These are phyloP conservation scores for Powellomyces hirtus DNA, from an alignment of 192 early-diverging fungal species.

Conservation along the genomic window DNA sequence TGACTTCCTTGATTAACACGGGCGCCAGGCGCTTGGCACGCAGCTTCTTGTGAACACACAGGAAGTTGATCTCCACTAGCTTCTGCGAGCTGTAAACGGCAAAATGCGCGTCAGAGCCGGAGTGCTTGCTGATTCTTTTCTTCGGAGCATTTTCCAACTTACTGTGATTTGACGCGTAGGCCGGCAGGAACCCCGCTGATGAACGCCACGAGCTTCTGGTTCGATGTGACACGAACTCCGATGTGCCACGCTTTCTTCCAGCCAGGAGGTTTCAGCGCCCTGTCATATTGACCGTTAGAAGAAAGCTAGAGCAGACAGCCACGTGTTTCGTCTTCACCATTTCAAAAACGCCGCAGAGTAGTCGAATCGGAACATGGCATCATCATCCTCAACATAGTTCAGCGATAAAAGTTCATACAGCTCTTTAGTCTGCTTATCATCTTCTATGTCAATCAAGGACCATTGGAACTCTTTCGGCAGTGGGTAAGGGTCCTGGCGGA, in stretches of 20 bases:
- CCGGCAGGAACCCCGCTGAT: slow-evolving; percentile 91
- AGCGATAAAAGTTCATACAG: slow-evolving; percentile 84
- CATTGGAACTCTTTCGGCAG: slow-evolving; percentile 91
- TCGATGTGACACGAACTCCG: slow-evolving; percentile 80
- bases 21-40: slow-evolving; percentile 93
- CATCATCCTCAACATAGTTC: slow-evolving; percentile 98
- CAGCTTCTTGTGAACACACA: slow-evolving; percentile 95
- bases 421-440: slow-evolving; percentile 75
- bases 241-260: slow-evolving; percentile 87
- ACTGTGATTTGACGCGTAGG: slow-evolving; percentile 70
- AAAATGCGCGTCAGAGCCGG: neutral
- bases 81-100: slow-evolving; percentile 10
- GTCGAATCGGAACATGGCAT: slow-evolving; percentile 94
- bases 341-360: slow-evolving; percentile 90
- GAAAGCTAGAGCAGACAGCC: too few species aligned
- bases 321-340: too few species aligned
- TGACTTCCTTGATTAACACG: slow-evolving; percentile 96
- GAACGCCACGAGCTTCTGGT: slow-evolving; percentile 88
- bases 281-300: too few species aligned
- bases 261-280: slow-evolving; percentile 91
- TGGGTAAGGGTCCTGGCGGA: slow-evolving; percentile 78
- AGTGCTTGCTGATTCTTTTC: neutral
- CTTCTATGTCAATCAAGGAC: slow-evolving; percentile 75
- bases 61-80: slow-evolving; percentile 97
- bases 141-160: slow-evolving; percentile 18